Evolutionary conservation across 805 yeast species (phyloP).

Genomic region (Metschnikowia santaceciliae): DNA sequence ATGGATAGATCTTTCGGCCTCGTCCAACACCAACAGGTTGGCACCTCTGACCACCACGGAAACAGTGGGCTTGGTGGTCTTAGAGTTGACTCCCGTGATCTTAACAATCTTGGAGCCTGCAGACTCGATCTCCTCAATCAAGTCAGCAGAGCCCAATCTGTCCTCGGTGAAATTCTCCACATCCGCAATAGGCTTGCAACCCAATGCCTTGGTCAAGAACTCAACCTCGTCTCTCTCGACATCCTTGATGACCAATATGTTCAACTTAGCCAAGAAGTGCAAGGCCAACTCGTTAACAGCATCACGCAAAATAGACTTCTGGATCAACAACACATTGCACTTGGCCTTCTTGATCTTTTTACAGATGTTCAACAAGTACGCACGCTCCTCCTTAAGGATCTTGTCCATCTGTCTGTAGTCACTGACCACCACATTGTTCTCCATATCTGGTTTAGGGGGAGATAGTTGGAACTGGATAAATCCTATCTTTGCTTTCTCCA

Average conservation of each 20-base stretch:
- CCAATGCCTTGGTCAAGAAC: constrained; percentile 76
- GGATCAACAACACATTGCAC: constrained; percentile 87
- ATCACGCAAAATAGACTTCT: constrained; percentile 89
- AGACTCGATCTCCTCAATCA: constrained; percentile 85
- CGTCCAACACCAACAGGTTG: constrained; percentile 83
- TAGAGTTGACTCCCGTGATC: constrained; percentile 67
- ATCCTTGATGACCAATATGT: constrained; percentile 91
- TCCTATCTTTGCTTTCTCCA: constrained; percentile 90
- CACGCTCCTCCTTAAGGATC: constrained; percentile 95
- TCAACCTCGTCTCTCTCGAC: constrained; percentile 96
- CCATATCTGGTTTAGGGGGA: constrained; percentile 97
- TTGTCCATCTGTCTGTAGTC: constrained; percentile 99
- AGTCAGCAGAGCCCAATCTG: constrained; percentile 86
- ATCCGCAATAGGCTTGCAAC: constrained; percentile 96
- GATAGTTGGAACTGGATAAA: constrained; percentile 90
- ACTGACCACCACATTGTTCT: constrained; percentile 93
- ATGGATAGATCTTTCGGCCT: constrained; percentile 94
- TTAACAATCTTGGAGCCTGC: constrained; percentile 88
- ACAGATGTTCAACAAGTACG: constrained; percentile 89
- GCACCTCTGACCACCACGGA: constrained; percentile 95
- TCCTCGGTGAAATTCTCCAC: constrained; percentile 90
- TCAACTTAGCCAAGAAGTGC: constrained; percentile 89
- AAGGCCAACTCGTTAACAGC: constrained; percentile 93
- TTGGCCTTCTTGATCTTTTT: constrained; percentile 95
- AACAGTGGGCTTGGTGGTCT: constrained; percentile 63